Percentiles rank a stretch among this genome's conserved stretches.
These are phyloP conservation scores for Leccinum disarticulatum DNA, from an alignment of 768 basidiomycete genomes.

Conservation along the genomic window DNA sequence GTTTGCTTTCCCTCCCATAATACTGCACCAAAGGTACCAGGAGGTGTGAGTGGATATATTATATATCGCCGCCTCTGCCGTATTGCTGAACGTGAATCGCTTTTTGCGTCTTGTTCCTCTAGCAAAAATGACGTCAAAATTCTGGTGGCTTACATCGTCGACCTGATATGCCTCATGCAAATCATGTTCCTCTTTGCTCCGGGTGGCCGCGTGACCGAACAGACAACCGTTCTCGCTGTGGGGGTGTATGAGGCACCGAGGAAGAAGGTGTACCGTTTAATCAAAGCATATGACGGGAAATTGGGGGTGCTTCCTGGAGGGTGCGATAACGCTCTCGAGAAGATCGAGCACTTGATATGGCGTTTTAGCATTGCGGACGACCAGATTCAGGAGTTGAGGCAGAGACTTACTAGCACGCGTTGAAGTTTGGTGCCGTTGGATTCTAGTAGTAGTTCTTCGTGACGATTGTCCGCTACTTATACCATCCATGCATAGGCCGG, in stretches of 20 bases:
- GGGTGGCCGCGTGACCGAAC: too few species aligned
- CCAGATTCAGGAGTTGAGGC: conserved; percentile 3
- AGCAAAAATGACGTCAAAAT: conserved; percentile 12
- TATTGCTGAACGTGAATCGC: too few species aligned
- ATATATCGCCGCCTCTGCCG: too few species aligned
- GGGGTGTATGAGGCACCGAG: too few species aligned
- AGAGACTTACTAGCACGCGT: not conserved
- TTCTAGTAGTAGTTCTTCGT: not conserved
- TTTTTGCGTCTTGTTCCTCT: not conserved
- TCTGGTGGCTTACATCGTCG: conserved; percentile 14
- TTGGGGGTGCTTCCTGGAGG: conserved; percentile 3
- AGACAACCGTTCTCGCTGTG: too few species aligned
- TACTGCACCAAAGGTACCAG: not conserved
- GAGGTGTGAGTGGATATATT: conserved; percentile 1
- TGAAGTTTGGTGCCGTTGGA: not conserved
- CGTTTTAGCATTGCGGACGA: conserved; percentile 12
- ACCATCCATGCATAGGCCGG: conserved; percentile 44
- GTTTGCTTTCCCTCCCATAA: not conserved
- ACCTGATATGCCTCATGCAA: conserved; percentile 1
- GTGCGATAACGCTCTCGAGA: conserved; percentile 10
- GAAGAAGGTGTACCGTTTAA: too few species aligned
- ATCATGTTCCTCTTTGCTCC: too few species aligned
- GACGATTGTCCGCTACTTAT: not conserved
- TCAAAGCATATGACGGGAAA: not conserved
- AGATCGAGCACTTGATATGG: conserved; percentile 15